Percentiles rank a stretch among this genome's conserved stretches.
phyloP scores from a whole-genome alignment of 73 alveolate species.

The Paramecium tetraurelia region DNA sequence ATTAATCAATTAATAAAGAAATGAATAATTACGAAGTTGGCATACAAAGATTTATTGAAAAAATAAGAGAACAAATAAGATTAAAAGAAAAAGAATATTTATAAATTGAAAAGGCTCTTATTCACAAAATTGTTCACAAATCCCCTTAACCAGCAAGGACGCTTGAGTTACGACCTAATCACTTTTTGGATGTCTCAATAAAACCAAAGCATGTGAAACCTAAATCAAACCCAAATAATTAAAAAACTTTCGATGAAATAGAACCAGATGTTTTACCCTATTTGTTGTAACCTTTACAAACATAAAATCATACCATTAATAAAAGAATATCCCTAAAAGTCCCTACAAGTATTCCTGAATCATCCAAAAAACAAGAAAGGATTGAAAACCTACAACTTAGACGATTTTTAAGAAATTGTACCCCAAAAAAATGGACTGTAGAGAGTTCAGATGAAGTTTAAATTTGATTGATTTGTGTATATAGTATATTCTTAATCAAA shows the following conservation, averaged over 20 bases:
- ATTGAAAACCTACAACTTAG: neutral
- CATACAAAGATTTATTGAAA: neutral
- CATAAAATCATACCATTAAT: neutral
- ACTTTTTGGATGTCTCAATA: neutral
- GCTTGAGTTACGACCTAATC: neutral
- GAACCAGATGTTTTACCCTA: neutral
- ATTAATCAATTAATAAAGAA: neutral
- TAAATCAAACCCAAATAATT: neutral
- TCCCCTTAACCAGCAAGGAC: slow-evolving; percentile 26
- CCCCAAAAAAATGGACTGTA: neutral
- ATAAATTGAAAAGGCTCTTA: neutral
- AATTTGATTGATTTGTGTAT: neutral
- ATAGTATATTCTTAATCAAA: neutral
- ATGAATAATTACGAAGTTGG: slow-evolving; percentile 1
- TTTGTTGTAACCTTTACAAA: neutral
- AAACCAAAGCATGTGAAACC: neutral
- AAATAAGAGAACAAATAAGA: slow-evolving; percentile 3
- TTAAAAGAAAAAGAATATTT: neutral
- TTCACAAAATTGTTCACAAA: neutral
- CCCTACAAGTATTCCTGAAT: neutral
- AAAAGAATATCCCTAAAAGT: neutral
- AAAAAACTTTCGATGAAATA: neutral
- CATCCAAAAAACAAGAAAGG: neutral
- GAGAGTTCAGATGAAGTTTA: neutral
- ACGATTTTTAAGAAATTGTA: neutral